Evolutionary conservation across 768 basidiomycete genomes (phyloP), one percentile per base, ranked within the genome.

Genomic region (Calocybe gangraenosa): DNA sequence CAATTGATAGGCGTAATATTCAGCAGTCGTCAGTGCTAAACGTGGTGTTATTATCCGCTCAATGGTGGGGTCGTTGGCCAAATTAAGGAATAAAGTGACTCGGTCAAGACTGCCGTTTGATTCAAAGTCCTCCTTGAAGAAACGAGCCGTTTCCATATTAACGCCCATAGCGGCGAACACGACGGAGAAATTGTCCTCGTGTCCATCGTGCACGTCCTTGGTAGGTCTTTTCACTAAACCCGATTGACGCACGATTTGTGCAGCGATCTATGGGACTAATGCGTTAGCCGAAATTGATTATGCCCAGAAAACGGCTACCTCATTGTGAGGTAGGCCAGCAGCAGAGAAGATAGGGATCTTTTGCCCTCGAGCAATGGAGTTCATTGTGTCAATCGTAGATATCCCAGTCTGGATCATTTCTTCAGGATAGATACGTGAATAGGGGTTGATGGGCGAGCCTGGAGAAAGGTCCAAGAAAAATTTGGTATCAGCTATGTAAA

Each of bases 361-460:
- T 70, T 99, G 96, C 10, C 96, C 96, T 70, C 96, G 92, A 49
- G 96, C 96, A 63, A 99, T 99, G 47, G 95, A 95, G 71, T 99
- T 94, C 92, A 95, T 95, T 34, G 81, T 82, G 64, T 95, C 92
- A 61, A 95, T 94, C 19, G 96, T 99, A 35, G 96, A 99, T 60
- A 98, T 98, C 68, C 96, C 96, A 28, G 96, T 99, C 68, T 99
- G 96, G 53, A 99, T 98, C 96, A 99, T 99, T 71, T 99, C 96
- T 69, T 98, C 96, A 49, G 96, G 96, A 72, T 99, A 98, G 71
- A 97, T 98, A 64, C 96, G 93, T 51, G 90, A 91, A 66, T 84
- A 95, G 17, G 92, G 92, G 65, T 95, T 99, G 70, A 98, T 99
- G 35, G 96, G 96, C 3, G 92, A 95, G 50, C 94, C 94, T 95